A percentile compares a stretch with the other conserved stretches of the same genome.
phyloP scores from a whole-genome alignment of 1,284 basidiomycete species.

The Cystobasidiaceae sp. region DNA sequence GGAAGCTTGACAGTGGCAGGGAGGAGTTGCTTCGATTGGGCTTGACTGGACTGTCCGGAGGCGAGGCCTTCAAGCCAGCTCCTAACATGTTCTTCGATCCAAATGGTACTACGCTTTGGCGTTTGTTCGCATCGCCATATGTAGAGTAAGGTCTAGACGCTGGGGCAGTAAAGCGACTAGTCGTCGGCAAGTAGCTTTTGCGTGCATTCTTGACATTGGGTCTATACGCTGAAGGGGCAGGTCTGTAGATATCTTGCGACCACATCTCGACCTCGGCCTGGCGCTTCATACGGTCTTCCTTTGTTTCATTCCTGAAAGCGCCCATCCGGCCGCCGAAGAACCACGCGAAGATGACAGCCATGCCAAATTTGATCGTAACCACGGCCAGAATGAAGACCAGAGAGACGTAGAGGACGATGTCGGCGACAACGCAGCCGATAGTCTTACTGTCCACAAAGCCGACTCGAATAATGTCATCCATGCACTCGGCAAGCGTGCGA shows the following conservation, averaged over 20 bases:
- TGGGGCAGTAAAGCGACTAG: conserved; percentile 77
- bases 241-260: conserved; percentile 91
- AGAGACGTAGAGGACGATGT: conserved; percentile 89
- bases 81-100: conserved; percentile 6
- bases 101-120: conserved; percentile 22
- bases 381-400: conserved; percentile 97
- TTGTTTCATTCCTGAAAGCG: conserved; percentile 87
- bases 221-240: conserved; percentile 84
- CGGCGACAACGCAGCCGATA: conserved; percentile 92
- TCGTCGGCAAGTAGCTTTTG: conserved; percentile 68
- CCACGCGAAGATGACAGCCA: conserved; percentile 97
- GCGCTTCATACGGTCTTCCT: conserved; percentile 87
- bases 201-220: conserved; percentile 70
- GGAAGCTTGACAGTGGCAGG: conserved; percentile 47
- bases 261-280: conserved; percentile 90
- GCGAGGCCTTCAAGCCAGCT: conserved; percentile 52
- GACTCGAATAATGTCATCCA: conserved; percentile 77
- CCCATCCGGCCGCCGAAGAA: conserved; percentile 92
- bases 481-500: conserved; percentile 64
- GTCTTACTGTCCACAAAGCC: conserved; percentile 91
- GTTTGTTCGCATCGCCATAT: conserved; percentile 48
- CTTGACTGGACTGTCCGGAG: conserved; percentile 69
- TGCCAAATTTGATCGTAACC: conserved; percentile 87
- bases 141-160: conserved; percentile 55
- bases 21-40: conserved; percentile 79